Evolutionary conservation across 768 basidiomycete genomes (phyloP).

Genomic region (Xerocomus spinulosus): DNA sequence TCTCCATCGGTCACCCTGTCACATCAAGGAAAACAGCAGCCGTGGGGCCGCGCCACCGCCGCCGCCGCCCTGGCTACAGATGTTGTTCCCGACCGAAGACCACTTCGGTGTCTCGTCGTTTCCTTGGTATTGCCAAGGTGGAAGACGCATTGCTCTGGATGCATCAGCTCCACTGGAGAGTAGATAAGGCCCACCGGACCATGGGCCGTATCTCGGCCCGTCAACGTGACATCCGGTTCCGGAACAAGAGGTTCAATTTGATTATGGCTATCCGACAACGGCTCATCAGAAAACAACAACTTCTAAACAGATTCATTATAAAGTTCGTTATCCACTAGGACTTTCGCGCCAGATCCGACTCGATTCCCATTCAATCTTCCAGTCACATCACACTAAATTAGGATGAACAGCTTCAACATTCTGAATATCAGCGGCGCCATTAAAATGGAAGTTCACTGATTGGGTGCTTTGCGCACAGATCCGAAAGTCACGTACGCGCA

Average conservation of each 20-base stretch:
- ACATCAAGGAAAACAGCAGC: neutral
- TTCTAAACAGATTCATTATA: neutral
- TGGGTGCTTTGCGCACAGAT: neutral
- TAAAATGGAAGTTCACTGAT: conserved; percentile 15
- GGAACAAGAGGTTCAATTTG: neutral
- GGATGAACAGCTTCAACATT: conserved; percentile 4
- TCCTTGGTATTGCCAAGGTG: neutral
- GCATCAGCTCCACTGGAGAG: neutral
- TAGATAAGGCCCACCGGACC: neutral
- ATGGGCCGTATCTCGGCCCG: neutral
- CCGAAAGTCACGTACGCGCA: conserved; percentile 5
- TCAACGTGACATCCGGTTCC: neutral
- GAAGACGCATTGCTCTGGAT: neutral
- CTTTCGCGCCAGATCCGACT: conserved; percentile 1
- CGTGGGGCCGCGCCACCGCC: neutral
- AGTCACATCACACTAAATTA: conserved; percentile 3
- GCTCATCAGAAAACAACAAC: neutral
- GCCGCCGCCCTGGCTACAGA: neutral
- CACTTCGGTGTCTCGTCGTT: neutral
- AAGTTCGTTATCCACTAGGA: neutral
- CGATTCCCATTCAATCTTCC: neutral
- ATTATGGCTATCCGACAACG: conserved; percentile 7
- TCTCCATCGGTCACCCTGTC: neutral
- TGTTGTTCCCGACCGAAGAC: neutral
- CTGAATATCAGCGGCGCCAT: conserved; percentile 5